A percentile compares a stretch with the other conserved stretches of the same genome.
phyloP scores from a whole-genome alignment of 306 rosid species.

The Fagus crenata region DNA sequence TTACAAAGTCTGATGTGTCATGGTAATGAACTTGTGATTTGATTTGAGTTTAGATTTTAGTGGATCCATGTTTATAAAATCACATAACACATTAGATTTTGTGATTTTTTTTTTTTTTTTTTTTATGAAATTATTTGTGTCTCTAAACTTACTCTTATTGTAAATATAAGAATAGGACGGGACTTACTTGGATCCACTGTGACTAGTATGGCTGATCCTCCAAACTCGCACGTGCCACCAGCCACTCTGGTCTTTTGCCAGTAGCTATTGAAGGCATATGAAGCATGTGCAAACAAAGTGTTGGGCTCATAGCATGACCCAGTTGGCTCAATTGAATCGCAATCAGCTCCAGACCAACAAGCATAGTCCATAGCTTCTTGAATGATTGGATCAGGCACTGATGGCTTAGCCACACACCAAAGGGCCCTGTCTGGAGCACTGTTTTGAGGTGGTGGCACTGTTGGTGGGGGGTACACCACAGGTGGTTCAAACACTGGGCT shows the following conservation, averaged over 20 bases:
- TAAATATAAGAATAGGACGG: too few species aligned
- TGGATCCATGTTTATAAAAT: too few species aligned
- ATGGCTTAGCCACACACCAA: conserved; percentile 97
- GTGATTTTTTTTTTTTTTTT: too few species aligned
- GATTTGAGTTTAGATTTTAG: too few species aligned
- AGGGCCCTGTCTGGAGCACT: conserved; percentile 41
- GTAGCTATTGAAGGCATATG: conserved; percentile 83
- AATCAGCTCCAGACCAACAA: conserved; percentile 86
- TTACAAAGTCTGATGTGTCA: too few species aligned
- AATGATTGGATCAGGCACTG: conserved; percentile 92
- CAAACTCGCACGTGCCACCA: conserved; percentile 83
- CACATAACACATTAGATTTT: too few species aligned
- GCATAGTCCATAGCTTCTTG: conserved; percentile 96
- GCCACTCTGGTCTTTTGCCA: conserved; percentile 78
- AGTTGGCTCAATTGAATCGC: conserved; percentile 57
- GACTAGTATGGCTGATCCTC: conserved; percentile 87
- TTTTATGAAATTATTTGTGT: too few species aligned
- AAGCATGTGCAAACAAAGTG: conserved; percentile 69
- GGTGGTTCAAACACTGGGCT: conserved; percentile 84
- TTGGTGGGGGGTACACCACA: conserved; percentile 77
- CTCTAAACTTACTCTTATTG: too few species aligned
- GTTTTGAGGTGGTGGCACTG: conserved; percentile 55
- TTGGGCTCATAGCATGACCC: conserved; percentile 79
- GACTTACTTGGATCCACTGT: conserved; percentile 80
- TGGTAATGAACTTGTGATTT: too few species aligned